These are phyloP conservation scores for Nitzschia sp. DNA, from an alignment of 108 stramenopile species.

Conservation along the genomic window DNA sequence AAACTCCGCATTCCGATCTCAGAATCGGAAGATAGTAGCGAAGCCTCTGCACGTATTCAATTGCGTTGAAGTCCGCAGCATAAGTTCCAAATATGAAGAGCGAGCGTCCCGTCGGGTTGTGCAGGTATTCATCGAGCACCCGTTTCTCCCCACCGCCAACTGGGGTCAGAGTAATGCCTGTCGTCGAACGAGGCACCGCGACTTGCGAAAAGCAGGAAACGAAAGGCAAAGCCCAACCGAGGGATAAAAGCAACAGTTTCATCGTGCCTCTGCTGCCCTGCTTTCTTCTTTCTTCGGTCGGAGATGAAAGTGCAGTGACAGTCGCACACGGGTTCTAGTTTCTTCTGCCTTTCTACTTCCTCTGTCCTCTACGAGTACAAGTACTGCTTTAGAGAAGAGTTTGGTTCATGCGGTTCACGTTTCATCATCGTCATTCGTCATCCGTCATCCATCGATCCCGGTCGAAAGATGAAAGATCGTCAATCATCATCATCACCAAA, in stretches of 20 bases:
- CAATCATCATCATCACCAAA: no score
- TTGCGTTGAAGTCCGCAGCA: constrained; percentile 90
- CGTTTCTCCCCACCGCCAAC: constrained; percentile 12
- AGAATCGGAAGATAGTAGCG: constrained; percentile 80
- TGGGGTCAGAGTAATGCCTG: constrained; percentile 18
- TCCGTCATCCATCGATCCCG: no score
- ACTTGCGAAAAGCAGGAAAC: background rate
- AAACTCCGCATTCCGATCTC: constrained; percentile 48
- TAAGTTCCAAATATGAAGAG: constrained; percentile 44
- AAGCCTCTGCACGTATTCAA: constrained; percentile 88
- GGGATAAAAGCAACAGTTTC: background rate
- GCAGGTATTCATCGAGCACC: constrained; percentile 19
- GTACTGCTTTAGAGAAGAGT: no score
- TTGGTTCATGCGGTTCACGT: no score
- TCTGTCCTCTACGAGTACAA: no score
- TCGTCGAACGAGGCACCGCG: background rate
- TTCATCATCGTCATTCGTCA: no score
- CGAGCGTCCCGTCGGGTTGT: constrained; percentile 17
- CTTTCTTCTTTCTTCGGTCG: no score
- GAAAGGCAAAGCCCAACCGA: background rate
- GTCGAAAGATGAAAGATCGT: no score
- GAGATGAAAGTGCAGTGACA: no score
- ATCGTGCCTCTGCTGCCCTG: no score
- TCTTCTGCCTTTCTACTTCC: no score
- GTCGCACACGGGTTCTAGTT: no score